Evolutionary conservation across 257 asterid genomes (phyloP).

Genomic region (Handroanthus guayacan): DNA sequence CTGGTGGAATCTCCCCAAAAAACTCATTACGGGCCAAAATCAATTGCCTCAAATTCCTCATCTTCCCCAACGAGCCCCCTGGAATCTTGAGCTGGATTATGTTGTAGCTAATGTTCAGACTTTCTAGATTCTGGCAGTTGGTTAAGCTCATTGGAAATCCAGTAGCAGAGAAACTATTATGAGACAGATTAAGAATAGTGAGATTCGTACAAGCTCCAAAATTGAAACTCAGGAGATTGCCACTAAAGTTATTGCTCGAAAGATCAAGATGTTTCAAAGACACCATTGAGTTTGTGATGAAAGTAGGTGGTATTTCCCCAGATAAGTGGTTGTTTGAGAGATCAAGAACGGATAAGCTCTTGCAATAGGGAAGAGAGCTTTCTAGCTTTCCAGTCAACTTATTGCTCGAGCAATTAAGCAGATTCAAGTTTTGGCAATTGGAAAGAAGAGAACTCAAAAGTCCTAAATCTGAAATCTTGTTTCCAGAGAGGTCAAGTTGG

Average conservation of each 20-base stretch:
- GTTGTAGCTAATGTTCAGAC: conserved; percentile 68
- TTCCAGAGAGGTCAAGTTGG: conserved; percentile 68
- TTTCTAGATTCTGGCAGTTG: conserved; percentile 65
- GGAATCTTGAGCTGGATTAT: conserved; percentile 59
- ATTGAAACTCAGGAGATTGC: conserved; percentile 49
- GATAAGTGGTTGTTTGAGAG: conserved; percentile 52
- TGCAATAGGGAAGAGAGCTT: conserved; percentile 56
- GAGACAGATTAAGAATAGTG: conserved; percentile 59
- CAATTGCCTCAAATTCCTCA: conserved; percentile 61
- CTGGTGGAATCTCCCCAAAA: conserved; percentile 70
- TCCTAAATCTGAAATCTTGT: conserved; percentile 60
- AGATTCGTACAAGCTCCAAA: conserved; percentile 68
- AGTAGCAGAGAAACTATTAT: conserved; percentile 58
- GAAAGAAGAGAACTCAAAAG: conserved; percentile 52
- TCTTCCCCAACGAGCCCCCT: conserved; percentile 52
- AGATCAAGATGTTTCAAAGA: conserved; percentile 59
- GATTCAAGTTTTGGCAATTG: conserved; percentile 65
- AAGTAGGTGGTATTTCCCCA: conserved; percentile 55
- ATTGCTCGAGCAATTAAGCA: conserved; percentile 64
- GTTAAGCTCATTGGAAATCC: conserved; percentile 60
- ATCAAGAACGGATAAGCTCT: conserved; percentile 56
- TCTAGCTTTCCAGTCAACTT: conserved; percentile 57
- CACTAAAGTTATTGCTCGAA: conserved; percentile 74
- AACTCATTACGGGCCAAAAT: conserved; percentile 61
- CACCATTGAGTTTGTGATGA: conserved; percentile 34